Conservation (phyloP, 2,329 filamentous ascomycete species). For the Neopestalotiopsis clavispora region DNA sequence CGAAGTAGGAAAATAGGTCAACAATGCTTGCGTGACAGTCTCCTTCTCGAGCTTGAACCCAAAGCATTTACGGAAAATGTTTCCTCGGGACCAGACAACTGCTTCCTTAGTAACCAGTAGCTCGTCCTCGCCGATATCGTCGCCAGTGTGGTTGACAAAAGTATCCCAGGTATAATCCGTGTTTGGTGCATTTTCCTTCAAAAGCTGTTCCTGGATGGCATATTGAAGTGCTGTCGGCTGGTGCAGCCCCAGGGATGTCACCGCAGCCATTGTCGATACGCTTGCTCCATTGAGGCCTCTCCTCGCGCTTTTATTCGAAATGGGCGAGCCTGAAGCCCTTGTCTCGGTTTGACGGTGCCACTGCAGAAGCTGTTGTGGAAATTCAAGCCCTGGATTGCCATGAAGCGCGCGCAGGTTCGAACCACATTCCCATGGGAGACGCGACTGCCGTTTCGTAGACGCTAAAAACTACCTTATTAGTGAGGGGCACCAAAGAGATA, state of each 20-base stretch:
- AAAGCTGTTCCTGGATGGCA: conserved; percentile 79
- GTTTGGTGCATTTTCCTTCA: conserved; percentile 69
- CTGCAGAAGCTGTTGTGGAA: not conserved
- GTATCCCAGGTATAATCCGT: conserved; percentile 80
- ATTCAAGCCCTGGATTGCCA: not conserved
- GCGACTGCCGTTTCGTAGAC: conserved; percentile 8
- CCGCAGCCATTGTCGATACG: conserved; percentile 72
- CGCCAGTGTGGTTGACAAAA: conserved; percentile 43
- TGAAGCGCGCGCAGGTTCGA: not conserved
- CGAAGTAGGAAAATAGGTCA: conserved; percentile 77
- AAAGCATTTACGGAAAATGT: conserved; percentile 83
- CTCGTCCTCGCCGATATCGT: conserved; percentile 70
- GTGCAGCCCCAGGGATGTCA: conserved; percentile 90
- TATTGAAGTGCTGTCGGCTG: conserved; percentile 83
- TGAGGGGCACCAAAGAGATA: conserved; percentile 9
- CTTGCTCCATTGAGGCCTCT: conserved; percentile 24
- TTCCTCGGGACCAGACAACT: conserved; percentile 89
- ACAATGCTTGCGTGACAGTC: conserved; percentile 80
- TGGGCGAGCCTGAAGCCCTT: not conserved
- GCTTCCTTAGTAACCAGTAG: conserved; percentile 75
- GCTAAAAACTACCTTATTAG: not conserved
- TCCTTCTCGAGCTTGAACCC: conserved; percentile 88
- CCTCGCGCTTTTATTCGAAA: too few relatives aligned
- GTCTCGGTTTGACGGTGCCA: not conserved
- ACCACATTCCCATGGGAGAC: not conserved